phyloP scores from a whole-genome alignment of 192 early-diverging fungal genomes.

The Entophlyctis helioformis region DNA sequence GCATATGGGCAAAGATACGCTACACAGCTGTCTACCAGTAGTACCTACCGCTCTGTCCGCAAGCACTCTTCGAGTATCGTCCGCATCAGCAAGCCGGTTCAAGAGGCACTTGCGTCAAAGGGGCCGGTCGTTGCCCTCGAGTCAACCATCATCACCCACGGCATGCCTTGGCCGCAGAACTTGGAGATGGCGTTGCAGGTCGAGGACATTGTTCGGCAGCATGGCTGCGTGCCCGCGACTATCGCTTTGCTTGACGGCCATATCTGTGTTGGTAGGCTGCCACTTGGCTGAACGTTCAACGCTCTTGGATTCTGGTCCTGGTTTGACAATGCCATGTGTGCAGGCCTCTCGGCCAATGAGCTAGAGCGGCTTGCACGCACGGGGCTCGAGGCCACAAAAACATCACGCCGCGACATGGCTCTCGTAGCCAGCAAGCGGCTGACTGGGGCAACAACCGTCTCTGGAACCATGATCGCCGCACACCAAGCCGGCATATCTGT shows the following conservation, averaged over 20 bases:
- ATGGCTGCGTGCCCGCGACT: constrained; percentile 76
- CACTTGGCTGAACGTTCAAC: too few relatives aligned
- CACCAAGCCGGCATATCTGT: constrained; percentile 72
- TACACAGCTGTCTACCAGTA: too few relatives aligned
- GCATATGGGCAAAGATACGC: too few relatives aligned
- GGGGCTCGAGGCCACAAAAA: constrained; percentile 55
- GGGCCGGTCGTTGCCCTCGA: constrained; percentile 83
- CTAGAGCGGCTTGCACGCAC: constrained; percentile 51
- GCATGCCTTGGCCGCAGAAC: constrained; percentile 91
- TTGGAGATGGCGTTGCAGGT: constrained; percentile 71
- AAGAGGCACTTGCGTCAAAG: constrained; percentile 40
- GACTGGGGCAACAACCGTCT: constrained; percentile 85
- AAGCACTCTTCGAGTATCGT: too few relatives aligned
- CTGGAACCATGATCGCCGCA: constrained; percentile 83
- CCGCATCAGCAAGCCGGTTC: constrained; percentile 24
- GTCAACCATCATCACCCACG: constrained; percentile 93
- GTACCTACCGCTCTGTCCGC: too few relatives aligned
- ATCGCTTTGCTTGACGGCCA: constrained; percentile 81
- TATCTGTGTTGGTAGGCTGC: constrained; percentile 59
- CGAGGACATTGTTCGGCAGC: constrained; percentile 57
- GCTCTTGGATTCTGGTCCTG: constrained; percentile 64
- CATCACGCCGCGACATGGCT: constrained; percentile 76
- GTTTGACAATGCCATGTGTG: constrained; percentile 60
- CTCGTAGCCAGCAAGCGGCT: constrained; percentile 54
- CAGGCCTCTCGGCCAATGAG: constrained; percentile 54